Evolutionary conservation across 352 stramenopile genomes (phyloP).

Genomic region (Aphanomyces cochlioides): DNA sequence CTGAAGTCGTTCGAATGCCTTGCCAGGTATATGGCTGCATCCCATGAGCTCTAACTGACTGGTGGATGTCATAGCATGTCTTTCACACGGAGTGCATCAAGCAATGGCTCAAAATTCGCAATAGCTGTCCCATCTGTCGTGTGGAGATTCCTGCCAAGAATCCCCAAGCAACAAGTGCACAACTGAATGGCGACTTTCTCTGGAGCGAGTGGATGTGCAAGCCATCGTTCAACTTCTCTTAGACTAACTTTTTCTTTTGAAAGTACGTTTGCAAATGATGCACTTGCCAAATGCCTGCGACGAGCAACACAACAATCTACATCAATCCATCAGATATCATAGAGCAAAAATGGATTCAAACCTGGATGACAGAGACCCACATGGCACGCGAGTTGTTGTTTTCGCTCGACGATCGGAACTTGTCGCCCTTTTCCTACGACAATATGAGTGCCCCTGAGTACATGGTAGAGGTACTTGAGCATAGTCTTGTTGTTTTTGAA

Average conservation of each 20-base stretch:
- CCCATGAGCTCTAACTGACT: background rate
- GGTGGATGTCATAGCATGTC: constrained; percentile 48
- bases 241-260: constrained; percentile 85
- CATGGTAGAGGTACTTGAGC: constrained; percentile 45
- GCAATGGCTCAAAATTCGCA: constrained; percentile 78
- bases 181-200: constrained; percentile 50
- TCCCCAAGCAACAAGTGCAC: constrained; percentile 31
- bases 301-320: constrained; percentile 64
- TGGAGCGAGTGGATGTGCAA: constrained; percentile 69
- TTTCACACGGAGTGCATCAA: constrained; percentile 76
- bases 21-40: constrained; percentile 43
- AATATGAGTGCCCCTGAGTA: background rate
- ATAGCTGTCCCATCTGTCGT: constrained; percentile 79
- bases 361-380: constrained; percentile 79
- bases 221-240: constrained; percentile 9
- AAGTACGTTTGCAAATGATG: constrained; percentile 79
- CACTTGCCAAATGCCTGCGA: constrained; percentile 71
- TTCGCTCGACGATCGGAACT: constrained; percentile 68
- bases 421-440: constrained; percentile 56
- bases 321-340: background rate
- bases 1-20: constrained; percentile 63
- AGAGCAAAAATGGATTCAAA: constrained; percentile 20
- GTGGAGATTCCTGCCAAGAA: constrained; percentile 64
- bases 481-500: constrained; percentile 84
- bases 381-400: constrained; percentile 73